Percentiles rank a stretch among this genome's conserved stretches.
phyloP scores from a whole-genome alignment of 805 yeast genomes.

The Yarrowia porcina region DNA sequence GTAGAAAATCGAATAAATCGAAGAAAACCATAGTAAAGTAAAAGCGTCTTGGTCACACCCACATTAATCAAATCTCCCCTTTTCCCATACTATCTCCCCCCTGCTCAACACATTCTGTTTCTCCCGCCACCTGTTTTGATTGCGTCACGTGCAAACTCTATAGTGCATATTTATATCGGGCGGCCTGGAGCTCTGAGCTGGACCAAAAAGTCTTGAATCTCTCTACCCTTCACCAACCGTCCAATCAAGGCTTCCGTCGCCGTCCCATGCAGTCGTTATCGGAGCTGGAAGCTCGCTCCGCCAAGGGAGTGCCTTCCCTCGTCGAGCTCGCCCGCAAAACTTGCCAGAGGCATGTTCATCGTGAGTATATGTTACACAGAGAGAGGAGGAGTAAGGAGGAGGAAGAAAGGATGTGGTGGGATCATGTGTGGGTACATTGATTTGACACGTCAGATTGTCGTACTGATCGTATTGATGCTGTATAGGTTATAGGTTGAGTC shows the following conservation, averaged over 20 bases:
- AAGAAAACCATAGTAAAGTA: not conserved
- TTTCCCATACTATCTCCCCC: not conserved
- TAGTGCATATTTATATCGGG: conserved; percentile 1
- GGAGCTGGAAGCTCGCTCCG: conserved; percentile 10
- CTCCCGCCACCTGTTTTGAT: not conserved
- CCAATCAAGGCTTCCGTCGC: not conserved
- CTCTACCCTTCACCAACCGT: not conserved
- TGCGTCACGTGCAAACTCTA: conserved; percentile 13
- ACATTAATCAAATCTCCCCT: not conserved
- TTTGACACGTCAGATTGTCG: too few species aligned
- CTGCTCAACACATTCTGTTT: not conserved
- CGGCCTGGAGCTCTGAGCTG: not conserved
- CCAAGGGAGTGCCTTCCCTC: conserved; percentile 1
- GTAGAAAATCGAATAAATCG: not conserved
- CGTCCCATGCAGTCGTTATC: conserved; percentile 19
- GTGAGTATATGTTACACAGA: conserved; percentile 18
- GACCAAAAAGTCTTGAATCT: not conserved
- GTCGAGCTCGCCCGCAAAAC: conserved; percentile 16
- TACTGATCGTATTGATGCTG: too few species aligned
- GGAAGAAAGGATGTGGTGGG: not conserved
- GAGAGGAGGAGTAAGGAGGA: not conserved
- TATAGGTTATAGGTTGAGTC: too few species aligned
- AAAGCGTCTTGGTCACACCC: too few species aligned
- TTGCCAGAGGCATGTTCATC: conserved; percentile 1
- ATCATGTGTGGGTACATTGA: too few species aligned